These are phyloP conservation scores for Ceratocystis eucalypticola DNA, from an alignment of 2,329 filamentous ascomycete species.

Conservation along the genomic window DNA sequence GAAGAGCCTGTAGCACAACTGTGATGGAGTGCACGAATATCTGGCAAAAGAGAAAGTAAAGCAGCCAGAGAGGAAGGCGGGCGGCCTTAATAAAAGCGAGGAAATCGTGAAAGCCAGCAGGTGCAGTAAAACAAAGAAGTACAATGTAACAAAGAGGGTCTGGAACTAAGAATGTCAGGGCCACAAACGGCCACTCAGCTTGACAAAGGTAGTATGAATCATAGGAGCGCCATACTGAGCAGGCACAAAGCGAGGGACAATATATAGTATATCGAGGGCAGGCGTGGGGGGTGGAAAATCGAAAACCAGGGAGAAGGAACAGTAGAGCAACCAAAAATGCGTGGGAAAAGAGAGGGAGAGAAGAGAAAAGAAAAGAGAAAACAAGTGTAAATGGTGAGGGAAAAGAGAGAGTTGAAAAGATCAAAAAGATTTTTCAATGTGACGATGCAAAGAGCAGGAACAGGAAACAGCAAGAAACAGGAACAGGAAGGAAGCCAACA, in stretches of 20 bases:
- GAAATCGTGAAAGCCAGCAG: background rate
- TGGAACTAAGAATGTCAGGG: conserved; percentile 3
- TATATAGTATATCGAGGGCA: background rate
- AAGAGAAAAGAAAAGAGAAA: background rate
- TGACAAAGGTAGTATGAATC: background rate
- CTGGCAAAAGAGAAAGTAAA: background rate
- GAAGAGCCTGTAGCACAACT: background rate
- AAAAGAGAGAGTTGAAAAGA: background rate
- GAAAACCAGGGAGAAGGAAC: background rate
- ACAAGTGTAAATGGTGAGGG: background rate
- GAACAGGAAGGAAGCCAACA: background rate
- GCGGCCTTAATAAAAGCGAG: background rate
- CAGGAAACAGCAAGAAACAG: background rate
- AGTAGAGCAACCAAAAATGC: background rate
- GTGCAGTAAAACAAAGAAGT: background rate
- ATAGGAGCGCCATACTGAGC: conserved; percentile 9
- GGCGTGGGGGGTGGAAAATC: background rate
- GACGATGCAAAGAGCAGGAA: background rate
- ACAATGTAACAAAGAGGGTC: background rate
- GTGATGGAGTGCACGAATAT: background rate
- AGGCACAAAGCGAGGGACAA: background rate
- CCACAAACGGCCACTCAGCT: conserved; percentile 9
- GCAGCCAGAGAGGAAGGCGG: background rate
- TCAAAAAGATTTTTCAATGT: background rate
- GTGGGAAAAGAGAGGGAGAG: background rate